phyloP scores from a whole-genome alignment of 1,284 basidiomycete species.

The Trametes hirsuta region DNA sequence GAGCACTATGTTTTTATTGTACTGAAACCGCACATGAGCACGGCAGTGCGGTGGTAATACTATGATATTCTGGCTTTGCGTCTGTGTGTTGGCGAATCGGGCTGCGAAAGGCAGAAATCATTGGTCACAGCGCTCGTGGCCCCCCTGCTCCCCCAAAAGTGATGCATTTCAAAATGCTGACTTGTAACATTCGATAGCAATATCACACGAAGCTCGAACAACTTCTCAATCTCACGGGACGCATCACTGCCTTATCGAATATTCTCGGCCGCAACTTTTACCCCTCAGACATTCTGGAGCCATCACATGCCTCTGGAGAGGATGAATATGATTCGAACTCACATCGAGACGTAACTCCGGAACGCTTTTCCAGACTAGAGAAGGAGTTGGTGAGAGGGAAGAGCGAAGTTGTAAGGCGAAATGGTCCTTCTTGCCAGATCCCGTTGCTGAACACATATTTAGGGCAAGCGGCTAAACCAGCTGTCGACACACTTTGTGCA shows the following conservation, averaged over 20 bases:
- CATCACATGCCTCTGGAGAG: constrained; percentile 46
- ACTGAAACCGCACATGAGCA: neutral
- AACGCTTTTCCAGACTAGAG: constrained; percentile 76
- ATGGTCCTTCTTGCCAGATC: too few species aligned
- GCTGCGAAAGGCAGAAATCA: too few species aligned
- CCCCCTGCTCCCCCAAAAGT: too few species aligned
- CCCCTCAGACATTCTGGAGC: constrained; percentile 56
- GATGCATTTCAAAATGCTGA: neutral
- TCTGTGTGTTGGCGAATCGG: too few species aligned
- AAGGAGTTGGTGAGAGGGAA: constrained; percentile 81
- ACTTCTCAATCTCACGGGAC: constrained; percentile 63
- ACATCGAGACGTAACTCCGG: constrained; percentile 72
- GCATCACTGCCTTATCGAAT: constrained; percentile 57
- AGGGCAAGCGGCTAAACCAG: constrained; percentile 70
- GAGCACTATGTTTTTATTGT: constrained; percentile 28
- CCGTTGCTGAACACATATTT: neutral
- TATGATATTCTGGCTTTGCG: neutral
- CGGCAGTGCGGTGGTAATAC: neutral
- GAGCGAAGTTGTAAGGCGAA: constrained; percentile 68
- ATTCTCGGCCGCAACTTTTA: constrained; percentile 69
- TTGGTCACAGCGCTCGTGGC: too few species aligned
- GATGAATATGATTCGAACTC: constrained; percentile 42
- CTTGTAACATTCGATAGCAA: constrained; percentile 36
- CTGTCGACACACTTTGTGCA: constrained; percentile 68
- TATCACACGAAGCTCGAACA: constrained; percentile 84